phyloP scores from a whole-genome alignment of 495 filamentous ascomycete genomes.

The Podospora tetraspora region DNA sequence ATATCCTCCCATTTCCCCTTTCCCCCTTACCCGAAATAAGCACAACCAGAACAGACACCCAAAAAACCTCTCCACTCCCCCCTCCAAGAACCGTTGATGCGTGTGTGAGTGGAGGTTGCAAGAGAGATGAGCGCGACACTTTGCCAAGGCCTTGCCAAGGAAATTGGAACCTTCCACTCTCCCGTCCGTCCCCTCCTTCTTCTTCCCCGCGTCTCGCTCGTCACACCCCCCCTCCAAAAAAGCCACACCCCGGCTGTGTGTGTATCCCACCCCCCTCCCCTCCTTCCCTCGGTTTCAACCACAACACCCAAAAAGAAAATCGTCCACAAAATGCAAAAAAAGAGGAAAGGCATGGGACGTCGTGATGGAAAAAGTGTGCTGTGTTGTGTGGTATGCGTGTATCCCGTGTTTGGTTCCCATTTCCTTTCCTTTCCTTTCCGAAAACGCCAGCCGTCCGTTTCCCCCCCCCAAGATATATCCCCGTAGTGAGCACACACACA shows the following conservation, averaged over 20 bases:
- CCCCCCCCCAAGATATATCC: constrained; percentile 2
- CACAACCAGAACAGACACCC: neutral
- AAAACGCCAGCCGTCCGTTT: constrained; percentile 5
- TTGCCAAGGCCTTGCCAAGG: neutral
- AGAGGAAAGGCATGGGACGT: neutral
- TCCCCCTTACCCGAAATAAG: neutral
- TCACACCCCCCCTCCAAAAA: neutral
- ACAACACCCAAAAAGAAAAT: neutral
- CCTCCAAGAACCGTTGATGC: neutral
- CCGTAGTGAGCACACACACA: neutral
- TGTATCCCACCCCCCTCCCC: neutral
- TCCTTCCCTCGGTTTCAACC: neutral
- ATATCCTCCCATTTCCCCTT: neutral
- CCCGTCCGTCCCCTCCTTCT: neutral
- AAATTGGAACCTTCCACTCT: neutral
- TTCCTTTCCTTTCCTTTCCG: neutral
- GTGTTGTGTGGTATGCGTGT: neutral
- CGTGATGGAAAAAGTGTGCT: neutral
- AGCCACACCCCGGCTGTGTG: neutral
- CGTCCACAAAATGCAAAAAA: neutral
- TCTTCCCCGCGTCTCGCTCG: neutral
- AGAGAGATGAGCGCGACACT: neutral
- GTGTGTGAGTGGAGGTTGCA: neutral
- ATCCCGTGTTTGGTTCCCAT: neutral
- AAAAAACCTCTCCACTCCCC: neutral